A percentile compares a stretch with the other conserved stretches of the same genome.
These are phyloP conservation scores for Excoecaria agallocha DNA, from an alignment of 345 rosid species.

Conservation along the genomic window DNA sequence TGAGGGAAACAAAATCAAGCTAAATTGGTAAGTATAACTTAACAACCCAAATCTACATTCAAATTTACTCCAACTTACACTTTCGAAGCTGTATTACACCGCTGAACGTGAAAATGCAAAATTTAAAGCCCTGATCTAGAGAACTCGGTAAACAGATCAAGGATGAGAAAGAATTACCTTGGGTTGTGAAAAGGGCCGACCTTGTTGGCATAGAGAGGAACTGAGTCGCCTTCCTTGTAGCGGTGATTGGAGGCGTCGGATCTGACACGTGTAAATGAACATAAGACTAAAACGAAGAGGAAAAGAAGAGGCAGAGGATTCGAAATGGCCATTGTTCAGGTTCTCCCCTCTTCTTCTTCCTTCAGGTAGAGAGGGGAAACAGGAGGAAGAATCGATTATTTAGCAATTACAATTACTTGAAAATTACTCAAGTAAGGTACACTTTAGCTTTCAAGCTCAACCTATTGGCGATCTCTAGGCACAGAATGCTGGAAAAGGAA, in stretches of 20 bases:
- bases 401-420: background rate
- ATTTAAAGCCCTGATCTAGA: background rate
- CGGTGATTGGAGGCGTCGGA: conserved; percentile 75
- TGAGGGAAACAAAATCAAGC: background rate
- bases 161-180: conserved; percentile 36
- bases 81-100: no score
- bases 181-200: conserved; percentile 86
- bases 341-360: background rate
- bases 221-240: conserved; percentile 56
- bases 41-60: background rate
- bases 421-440: conserved; percentile 4
- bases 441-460: conserved; percentile 7
- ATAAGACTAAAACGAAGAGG: conserved; percentile 36
- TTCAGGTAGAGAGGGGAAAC: background rate
- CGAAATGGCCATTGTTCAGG: background rate
- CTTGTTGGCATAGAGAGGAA: conserved; percentile 79
- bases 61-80: background rate
- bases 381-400: background rate
- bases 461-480: background rate
- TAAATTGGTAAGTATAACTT: background rate
- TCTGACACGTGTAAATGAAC: conserved; percentile 38
- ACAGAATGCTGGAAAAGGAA: background rate
- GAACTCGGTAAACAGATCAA: background rate
- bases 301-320: conserved; percentile 29
- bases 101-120: background rate